Evolutionary conservation across 352 stramenopile genomes (phyloP), one percentile per base, ranked within the genome.

Genomic region (Plasmopara halstedii): DNA sequence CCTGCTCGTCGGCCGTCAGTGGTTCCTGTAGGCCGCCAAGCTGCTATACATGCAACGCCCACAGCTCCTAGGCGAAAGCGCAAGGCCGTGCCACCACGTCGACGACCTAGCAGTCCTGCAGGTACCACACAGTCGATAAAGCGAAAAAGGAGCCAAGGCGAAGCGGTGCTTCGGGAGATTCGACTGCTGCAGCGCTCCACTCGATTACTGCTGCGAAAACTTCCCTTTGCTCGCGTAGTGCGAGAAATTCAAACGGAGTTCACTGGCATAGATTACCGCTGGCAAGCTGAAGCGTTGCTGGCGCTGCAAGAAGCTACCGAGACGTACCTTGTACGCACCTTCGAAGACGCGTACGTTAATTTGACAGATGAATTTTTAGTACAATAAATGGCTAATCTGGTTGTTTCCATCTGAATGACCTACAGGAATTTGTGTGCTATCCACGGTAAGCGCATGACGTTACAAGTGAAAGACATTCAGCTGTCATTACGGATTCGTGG

Each of bases 191-290:
- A 99, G 73, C 80, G 75, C 19, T 95, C 75, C 39, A 99, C 96
- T 0, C 92, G 98, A 47, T 71, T 99, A 42, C 66, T 99, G 36
- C 57, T 99, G 41, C 87, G 96, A 15, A 96, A 97, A 61, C 70
- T 99, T 29, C 96, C 96, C 21, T 99, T 99, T 63, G 94, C 95
- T 13, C 74, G 96, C 15, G 70, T 99, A 11, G 94, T 98, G 34
- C 75, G 89, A 11, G 90, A 97, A 63, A 90, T 97, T 57, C 86
- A 97, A 69, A 77, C 82, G 46, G 70, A 88, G 42, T 94, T 93
- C 42, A 85, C 77, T 33, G 67, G 67, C 15, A 61, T 77, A 34
- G 61, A 70, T 37, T 96, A 92, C 61, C 73, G 86, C 42, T 97
- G 90, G 88, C 87, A 97, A 56, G 84, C 79, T 11, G 80, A 93